phyloP scores from a whole-genome alignment of 2,329 filamentous ascomycete species.

The Penicillium hesseltinei region DNA sequence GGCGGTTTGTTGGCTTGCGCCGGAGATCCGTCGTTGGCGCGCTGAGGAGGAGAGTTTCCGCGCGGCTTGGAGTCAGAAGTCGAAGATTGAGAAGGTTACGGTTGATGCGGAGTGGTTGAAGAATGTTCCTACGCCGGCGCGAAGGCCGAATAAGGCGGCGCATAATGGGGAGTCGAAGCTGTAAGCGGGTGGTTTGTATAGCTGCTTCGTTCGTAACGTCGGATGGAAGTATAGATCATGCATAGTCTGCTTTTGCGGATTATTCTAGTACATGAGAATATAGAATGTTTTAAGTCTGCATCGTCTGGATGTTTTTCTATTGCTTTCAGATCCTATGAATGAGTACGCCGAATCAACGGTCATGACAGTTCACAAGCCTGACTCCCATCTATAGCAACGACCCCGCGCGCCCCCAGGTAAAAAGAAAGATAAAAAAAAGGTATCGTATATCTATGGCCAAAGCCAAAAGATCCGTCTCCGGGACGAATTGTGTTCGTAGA shows the following conservation, averaged over 20 bases:
- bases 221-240: constrained; percentile 2
- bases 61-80: constrained; percentile 52
- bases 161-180: constrained; percentile 27
- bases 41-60: constrained; percentile 57
- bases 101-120: constrained; percentile 56
- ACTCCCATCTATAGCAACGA: constrained; percentile 21
- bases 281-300: neutral
- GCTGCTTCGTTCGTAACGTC: neutral
- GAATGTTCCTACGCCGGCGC: constrained; percentile 33
- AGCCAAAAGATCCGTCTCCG: constrained; percentile 10
- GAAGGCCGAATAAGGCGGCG: constrained; percentile 26
- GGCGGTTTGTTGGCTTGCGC: constrained; percentile 56
- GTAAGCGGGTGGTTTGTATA: constrained; percentile 12
- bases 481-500: constrained; percentile 3
- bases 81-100: constrained; percentile 55
- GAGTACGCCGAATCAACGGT: constrained; percentile 15
- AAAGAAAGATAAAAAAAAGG: neutral
- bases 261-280: neutral
- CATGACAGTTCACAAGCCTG: constrained; percentile 2
- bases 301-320: constrained; percentile 12
- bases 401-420: constrained; percentile 1
- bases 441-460: constrained; percentile 12
- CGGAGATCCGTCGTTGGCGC: constrained; percentile 59
- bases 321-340: constrained; percentile 12
- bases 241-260: neutral